Evolutionary conservation across 345 rosid species (phyloP), one percentile per base, ranked within the genome.

Genomic region (Erodium maritimum): DNA sequence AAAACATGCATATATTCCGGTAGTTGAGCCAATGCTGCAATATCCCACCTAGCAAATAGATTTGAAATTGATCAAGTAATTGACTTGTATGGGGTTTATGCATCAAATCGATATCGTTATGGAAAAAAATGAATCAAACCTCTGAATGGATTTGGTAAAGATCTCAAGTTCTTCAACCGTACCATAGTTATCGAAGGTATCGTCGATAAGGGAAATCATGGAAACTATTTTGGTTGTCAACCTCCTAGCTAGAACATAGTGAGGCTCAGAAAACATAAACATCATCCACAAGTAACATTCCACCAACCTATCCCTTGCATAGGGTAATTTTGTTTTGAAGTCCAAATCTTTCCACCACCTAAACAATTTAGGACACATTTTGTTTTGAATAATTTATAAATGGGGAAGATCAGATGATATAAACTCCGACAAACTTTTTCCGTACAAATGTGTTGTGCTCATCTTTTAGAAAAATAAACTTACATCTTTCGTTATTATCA

Each of bases 41-140:
- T 50, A 21, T 73, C 74, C 80, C 80, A 76, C 59, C 77, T 72
- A 59, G 37, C 5, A 29, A 29, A 29, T 11, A 29, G 37, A 29
- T 29, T n/a, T n/a, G n/a, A n/a, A n/a, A n/a, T n/a, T n/a, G n/a
- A n/a, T n/a, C n/a, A n/a, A n/a, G n/a, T n/a, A n/a, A n/a, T n/a
- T n/a, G n/a, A n/a, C n/a, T n/a, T n/a, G n/a, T n/a, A n/a, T n/a
- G n/a, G n/a, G n/a, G n/a, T n/a, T n/a, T n/a, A n/a, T n/a, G n/a
- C n/a, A n/a, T n/a, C n/a, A n/a, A n/a, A n/a, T n/a, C n/a, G n/a
- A n/a, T n/a, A n/a, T n/a, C 9, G 37, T 29, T 29, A 29, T 5
- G 9, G 0, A 29, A 29, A 11, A 5, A 29, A 11, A 29, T 29
- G 37, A 11, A 29, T 29, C 37, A 29, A 29, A 29, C 37, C 37